These are phyloP conservation scores for Penicillium antarcticum DNA, from an alignment of 495 filamentous ascomycete species.

Conservation along the genomic window DNA sequence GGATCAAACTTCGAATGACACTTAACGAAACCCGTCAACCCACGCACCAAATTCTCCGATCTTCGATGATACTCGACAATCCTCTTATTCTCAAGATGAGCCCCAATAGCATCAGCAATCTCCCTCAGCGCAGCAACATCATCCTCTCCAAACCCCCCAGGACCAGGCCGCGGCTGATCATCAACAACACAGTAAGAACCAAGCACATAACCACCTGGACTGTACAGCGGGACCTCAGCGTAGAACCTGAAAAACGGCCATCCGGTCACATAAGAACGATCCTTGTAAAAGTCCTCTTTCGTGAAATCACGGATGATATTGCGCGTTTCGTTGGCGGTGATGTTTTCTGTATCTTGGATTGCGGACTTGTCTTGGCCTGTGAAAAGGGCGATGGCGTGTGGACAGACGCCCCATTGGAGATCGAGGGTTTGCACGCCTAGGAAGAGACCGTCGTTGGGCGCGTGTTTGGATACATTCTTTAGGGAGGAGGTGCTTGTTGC, in stretches of 20 bases:
- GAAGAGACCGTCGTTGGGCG: conserved; percentile 28
- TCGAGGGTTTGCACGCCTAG: conserved; percentile 42
- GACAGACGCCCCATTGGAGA: conserved; percentile 37
- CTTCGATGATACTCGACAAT: conserved; percentile 10
- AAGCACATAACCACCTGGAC: conserved; percentile 53
- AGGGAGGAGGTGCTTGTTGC: conserved; percentile 20
- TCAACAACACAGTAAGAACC: conserved; percentile 61
- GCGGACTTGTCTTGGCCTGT: conserved; percentile 10
- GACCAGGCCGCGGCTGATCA: conserved; percentile 32
- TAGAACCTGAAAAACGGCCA: conserved; percentile 52
- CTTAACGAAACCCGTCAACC: conserved; percentile 19
- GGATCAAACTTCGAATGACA: conserved; percentile 4
- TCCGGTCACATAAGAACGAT: conserved; percentile 31
- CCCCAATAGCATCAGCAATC: conserved; percentile 17
- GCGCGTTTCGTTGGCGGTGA: conserved; percentile 21
- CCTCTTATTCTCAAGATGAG: conserved; percentile 23
- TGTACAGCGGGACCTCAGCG: conserved; percentile 58
- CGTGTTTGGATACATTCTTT: neutral
- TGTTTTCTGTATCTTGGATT: conserved; percentile 9
- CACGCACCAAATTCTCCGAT: conserved; percentile 16
- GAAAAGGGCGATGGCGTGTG: conserved; percentile 32
- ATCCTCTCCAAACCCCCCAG: conserved; percentile 11
- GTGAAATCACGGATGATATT: conserved; percentile 46
- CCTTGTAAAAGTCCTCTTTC: conserved; percentile 37
- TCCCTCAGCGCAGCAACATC: conserved; percentile 25